Percentiles rank a stretch among this genome's conserved stretches.
phyloP scores from a whole-genome alignment of 2,329 filamentous ascomycete species.

The Didymella keratinophila region DNA sequence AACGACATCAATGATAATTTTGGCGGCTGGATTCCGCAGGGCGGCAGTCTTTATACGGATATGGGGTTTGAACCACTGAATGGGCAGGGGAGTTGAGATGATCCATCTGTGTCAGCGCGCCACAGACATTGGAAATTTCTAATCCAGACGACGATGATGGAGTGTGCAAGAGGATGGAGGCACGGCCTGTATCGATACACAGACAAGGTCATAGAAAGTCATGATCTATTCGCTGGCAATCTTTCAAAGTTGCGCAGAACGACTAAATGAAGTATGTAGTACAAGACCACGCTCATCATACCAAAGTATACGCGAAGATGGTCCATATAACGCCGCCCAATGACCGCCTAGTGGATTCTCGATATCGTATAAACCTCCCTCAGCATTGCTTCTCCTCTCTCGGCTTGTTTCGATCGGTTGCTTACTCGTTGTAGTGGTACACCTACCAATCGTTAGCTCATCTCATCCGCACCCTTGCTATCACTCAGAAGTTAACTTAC shows the following conservation, averaged over 20 bases:
- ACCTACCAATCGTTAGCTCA: constrained; percentile 63
- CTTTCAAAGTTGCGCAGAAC: background rate
- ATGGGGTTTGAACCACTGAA: constrained; percentile 37
- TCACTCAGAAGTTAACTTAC: no score
- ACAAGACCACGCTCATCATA: background rate
- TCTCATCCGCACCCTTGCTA: no score
- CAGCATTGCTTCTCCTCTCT: no score
- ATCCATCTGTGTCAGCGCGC: no score
- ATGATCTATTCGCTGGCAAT: background rate
- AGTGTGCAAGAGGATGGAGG: no score
- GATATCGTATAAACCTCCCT: background rate
- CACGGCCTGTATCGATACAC: no score
- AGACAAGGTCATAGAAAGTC: no score
- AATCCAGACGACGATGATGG: no score
- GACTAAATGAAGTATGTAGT: background rate
- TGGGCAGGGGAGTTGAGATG: no score
- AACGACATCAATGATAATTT: constrained; percentile 46
- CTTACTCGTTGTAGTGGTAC: constrained; percentile 87
- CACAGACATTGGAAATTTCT: no score
- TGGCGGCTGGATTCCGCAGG: constrained; percentile 43
- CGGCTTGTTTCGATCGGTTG: no score
- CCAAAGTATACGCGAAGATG: background rate
- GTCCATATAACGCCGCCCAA: constrained; percentile 43
- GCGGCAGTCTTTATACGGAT: constrained; percentile 34
- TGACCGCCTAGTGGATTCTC: constrained; percentile 30